A percentile compares a stretch with the other conserved stretches of the same genome.
phyloP scores from a whole-genome alignment of 2,329 filamentous ascomycete genomes.

The Penicillium sp. region DNA sequence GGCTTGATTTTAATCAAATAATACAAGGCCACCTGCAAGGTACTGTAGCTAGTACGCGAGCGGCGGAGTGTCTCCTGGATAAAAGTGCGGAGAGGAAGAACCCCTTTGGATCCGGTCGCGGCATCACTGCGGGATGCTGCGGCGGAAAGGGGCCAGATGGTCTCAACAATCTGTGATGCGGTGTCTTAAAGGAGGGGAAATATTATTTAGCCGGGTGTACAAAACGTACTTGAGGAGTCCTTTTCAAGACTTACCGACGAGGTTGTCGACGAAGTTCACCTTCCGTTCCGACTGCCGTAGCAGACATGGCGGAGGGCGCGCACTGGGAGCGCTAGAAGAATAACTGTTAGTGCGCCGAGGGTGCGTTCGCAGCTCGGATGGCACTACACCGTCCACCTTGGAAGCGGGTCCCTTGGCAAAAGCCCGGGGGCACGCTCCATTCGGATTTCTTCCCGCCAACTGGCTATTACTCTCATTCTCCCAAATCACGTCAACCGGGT shows the following conservation, averaged over 20 bases:
- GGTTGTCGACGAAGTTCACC: slow-evolving; percentile 90
- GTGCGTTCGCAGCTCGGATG: slow-evolving; percentile 47
- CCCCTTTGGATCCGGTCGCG: slow-evolving; percentile 63
- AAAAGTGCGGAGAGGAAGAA: slow-evolving; percentile 88
- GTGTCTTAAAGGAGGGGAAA: slow-evolving; percentile 65
- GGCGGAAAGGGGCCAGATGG: slow-evolving; percentile 91
- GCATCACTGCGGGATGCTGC: slow-evolving; percentile 71
- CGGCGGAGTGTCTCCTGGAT: slow-evolving; percentile 95
- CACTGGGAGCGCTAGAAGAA: slow-evolving; percentile 46
- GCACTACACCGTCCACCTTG: slow-evolving; percentile 37
- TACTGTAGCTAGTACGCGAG: slow-evolving; percentile 96
- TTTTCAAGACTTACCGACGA: slow-evolving; percentile 77
- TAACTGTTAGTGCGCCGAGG: slow-evolving; percentile 55
- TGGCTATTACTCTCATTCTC: slow-evolving; percentile 38
- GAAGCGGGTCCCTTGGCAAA: slow-evolving; percentile 28
- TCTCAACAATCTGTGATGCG: slow-evolving; percentile 93
- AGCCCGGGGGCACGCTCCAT: slow-evolving; percentile 27
- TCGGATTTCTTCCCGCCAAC: slow-evolving; percentile 23
- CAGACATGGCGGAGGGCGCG: slow-evolving; percentile 69
- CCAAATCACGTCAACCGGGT: slow-evolving; percentile 56
- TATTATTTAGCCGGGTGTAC: slow-evolving; percentile 26
- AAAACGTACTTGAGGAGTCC: slow-evolving; percentile 33
- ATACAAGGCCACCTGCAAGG: slow-evolving; percentile 92
- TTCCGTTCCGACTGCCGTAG: slow-evolving; percentile 88
- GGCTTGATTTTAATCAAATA: slow-evolving; percentile 93